Percentiles rank a stretch among this genome's conserved stretches.
These are phyloP conservation scores for Pythium aquatile DNA, from an alignment of 352 stramenopile genomes.

Conservation along the genomic window DNA sequence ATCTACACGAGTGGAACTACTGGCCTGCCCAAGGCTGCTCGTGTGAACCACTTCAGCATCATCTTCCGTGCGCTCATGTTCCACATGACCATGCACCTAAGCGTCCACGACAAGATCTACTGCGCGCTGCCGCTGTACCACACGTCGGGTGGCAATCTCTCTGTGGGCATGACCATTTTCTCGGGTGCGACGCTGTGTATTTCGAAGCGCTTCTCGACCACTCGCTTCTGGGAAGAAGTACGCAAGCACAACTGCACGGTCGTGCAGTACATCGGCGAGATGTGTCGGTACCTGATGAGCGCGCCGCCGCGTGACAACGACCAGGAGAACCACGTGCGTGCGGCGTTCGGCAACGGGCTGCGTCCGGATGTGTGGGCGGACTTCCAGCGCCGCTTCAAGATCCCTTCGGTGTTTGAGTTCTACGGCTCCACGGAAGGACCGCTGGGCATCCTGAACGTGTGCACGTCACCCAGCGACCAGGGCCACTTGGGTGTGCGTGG, in stretches of 20 bases:
- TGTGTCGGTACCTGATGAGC: conserved; percentile 85
- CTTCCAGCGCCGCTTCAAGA: conserved; percentile 87
- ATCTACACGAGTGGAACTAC: conserved; percentile 90
- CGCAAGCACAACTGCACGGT: conserved; percentile 65
- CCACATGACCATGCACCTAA: conserved; percentile 52
- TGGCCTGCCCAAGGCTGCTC: conserved; percentile 71
- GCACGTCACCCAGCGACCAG: conserved; percentile 49
- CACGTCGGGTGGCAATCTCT: conserved; percentile 76
- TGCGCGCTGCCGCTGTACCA: conserved; percentile 83
- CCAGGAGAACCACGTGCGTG: conserved; percentile 64
- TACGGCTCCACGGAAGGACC: conserved; percentile 91
- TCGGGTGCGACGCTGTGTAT: conserved; percentile 76
- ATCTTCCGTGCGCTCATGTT: conserved; percentile 64
- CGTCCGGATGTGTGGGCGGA: conserved; percentile 85
- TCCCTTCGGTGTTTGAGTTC: conserved; percentile 89
- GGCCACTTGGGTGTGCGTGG: conserved; percentile 68
- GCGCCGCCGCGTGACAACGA: conserved; percentile 46
- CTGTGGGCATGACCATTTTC: conserved; percentile 78
- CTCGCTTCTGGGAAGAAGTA: conserved; percentile 78
- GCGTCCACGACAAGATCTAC: conserved; percentile 68
- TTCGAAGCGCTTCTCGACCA: conserved; percentile 70
- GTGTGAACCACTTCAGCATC: conserved; percentile 75
- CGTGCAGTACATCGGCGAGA: conserved; percentile 91
- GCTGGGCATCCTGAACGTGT: conserved; percentile 78
- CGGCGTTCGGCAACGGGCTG: conserved; percentile 90